phyloP scores from a whole-genome alignment of 345 rosid species.

The Arabis hirsuta region DNA sequence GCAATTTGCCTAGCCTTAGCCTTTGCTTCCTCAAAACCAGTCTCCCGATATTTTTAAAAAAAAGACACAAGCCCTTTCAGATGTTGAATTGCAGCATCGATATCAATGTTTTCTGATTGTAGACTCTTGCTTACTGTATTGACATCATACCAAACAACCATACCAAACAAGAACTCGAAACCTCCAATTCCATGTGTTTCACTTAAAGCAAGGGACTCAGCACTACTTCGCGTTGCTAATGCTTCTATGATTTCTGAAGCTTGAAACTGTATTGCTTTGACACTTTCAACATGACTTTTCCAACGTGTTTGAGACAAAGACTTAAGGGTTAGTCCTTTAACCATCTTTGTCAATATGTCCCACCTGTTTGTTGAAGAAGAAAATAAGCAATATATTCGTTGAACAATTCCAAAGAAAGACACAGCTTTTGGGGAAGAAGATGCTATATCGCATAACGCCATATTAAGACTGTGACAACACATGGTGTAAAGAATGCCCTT shows the following conservation, averaged over 20 bases:
- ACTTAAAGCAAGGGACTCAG: neutral
- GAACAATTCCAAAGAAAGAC: neutral
- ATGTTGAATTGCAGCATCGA: too few species aligned
- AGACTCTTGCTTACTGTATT: too few species aligned
- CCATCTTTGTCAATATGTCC: neutral
- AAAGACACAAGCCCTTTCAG: too few species aligned
- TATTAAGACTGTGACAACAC: neutral
- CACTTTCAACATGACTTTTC: neutral
- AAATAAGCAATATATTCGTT: neutral
- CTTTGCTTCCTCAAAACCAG: neutral
- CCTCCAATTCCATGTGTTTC: neutral
- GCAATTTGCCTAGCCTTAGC: neutral
- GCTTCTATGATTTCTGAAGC: neutral
- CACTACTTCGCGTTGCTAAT: neutral
- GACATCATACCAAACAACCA: too few species aligned
- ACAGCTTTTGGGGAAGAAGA: neutral
- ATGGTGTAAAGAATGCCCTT: conserved; percentile 2
- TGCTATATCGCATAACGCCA: neutral
- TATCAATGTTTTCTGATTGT: too few species aligned
- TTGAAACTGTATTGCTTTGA: neutral
- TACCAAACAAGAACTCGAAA: too few species aligned
- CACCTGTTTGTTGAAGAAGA: conserved; percentile 4
- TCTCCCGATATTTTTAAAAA: neutral
- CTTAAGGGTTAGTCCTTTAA: neutral
- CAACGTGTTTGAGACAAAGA: neutral